Base-by-base conservation (phyloP, 75 land plant genomes). In the Selaginella moellendorffii region DNA sequence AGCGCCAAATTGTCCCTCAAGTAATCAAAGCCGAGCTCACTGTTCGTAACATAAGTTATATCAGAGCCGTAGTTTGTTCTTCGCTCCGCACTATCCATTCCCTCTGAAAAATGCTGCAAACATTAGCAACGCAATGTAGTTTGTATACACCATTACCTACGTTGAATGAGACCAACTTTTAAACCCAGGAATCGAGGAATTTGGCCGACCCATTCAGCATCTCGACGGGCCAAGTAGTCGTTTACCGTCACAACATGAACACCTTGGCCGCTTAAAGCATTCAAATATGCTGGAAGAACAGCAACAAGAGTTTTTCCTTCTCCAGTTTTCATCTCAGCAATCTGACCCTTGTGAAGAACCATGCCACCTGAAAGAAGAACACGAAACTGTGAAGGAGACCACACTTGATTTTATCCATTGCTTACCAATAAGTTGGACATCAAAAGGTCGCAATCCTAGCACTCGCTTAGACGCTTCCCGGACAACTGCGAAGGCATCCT, bases 181-280 rank as follows among this genome's bases (percentile, higher is more conserved):
- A 95, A 74, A 53, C 99, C 99, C 67, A 95, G 77, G 72, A 95
- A 95, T 24, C 99, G 82, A 19, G 84, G 97, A 54, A 90, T 88
- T 77, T 90, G 99, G 65, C 99, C 99, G 69, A 95, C 99, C 99
- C 99, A 95, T 71, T 95, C 99, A 75, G 90, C 85, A 74, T 95
- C 99, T 26, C 99, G 79, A 2, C 99, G 72, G 0, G 99, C 99
- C 54, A 95, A 70, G 73, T 95, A 95, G 72, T 95, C 99, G 79
- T 95, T 95, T 24, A 95, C 99, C 28, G 99, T 95, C 61, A 95
- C 99, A 64, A 86, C 78, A 78, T 95, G 99, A 28, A 95, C 97
- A 46, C 99, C 99, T 74, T 84, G 77, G 0, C 91, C 99, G 72
- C 76, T 70, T 52, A 95, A 67, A 24, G 97, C 97, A 76, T 95